phyloP scores from a whole-genome alignment of 2,329 filamentous ascomycete species.

The Sarocladiaceae sp. region DNA sequence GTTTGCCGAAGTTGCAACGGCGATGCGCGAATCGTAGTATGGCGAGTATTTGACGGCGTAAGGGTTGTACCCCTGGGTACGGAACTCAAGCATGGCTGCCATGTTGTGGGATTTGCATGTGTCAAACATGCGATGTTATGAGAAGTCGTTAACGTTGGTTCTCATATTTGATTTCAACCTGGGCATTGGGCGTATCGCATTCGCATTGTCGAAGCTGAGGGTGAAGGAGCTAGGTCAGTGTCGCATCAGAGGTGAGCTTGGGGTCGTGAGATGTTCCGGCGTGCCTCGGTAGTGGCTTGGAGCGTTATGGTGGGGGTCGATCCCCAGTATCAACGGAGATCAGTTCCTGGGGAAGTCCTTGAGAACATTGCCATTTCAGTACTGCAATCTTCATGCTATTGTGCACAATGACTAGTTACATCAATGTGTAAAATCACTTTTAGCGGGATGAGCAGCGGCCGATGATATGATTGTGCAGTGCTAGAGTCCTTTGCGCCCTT shows the following conservation, averaged over 20 bases:
- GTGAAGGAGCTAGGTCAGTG: background rate
- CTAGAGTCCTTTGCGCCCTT: background rate
- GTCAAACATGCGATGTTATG: slow-evolving; percentile 2
- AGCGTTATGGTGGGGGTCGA: slow-evolving; percentile 3
- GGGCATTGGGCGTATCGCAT: too few species aligned
- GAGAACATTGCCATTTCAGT: too few species aligned
- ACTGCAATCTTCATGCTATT: too few species aligned
- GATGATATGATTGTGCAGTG: background rate
- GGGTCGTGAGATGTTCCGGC: background rate
- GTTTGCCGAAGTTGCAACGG: slow-evolving; percentile 87
- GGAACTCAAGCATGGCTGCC: slow-evolving; percentile 83
- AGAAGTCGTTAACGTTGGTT: background rate
- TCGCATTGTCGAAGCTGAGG: too few species aligned
- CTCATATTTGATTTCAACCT: background rate
- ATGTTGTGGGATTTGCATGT: slow-evolving; percentile 24
- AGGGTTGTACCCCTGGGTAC: slow-evolving; percentile 89
- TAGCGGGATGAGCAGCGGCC: too few species aligned
- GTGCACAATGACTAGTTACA: too few species aligned
- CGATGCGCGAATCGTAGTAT: slow-evolving; percentile 92
- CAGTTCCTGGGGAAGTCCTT: too few species aligned
- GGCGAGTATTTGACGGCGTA: slow-evolving; percentile 98
- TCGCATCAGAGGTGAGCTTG: background rate
- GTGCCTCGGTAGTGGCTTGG: slow-evolving; percentile 6
- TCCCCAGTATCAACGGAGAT: too few species aligned
- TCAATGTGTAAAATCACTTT: too few species aligned